Percentiles rank a stretch among this genome's conserved stretches.
Conservation (phyloP, 768 basidiomycete genomes). For the Boletus sp. region DNA sequence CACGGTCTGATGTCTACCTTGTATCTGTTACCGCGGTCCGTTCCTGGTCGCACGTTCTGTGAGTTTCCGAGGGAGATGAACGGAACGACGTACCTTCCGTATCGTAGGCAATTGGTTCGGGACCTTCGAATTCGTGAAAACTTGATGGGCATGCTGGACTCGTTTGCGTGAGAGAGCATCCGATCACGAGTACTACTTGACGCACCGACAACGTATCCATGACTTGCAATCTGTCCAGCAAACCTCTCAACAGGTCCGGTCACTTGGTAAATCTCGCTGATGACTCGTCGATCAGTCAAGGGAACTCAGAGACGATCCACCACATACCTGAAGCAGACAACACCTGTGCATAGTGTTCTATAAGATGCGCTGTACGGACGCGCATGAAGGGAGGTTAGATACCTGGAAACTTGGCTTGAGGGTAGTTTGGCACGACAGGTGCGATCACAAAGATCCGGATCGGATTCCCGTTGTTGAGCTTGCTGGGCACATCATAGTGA, state of each 20-base stretch:
- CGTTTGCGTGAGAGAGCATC: not conserved
- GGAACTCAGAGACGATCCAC: not conserved
- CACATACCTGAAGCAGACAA: constrained; percentile 74
- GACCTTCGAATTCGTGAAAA: constrained; percentile 92
- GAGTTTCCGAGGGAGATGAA: not conserved
- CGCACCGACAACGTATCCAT: constrained; percentile 81
- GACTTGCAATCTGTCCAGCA: constrained; percentile 83
- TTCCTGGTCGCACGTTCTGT: constrained; percentile 45
- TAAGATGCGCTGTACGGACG: not conserved
- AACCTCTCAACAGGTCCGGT: constrained; percentile 97
- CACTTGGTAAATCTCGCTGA: constrained; percentile 92
- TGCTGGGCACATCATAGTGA: constrained; percentile 73
- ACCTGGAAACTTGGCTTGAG: constrained; percentile 91
- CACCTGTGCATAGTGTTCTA: constrained; percentile 43
- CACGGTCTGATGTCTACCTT: constrained; percentile 50
- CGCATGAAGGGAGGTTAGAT: constrained; percentile 1
- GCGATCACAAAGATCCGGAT: constrained; percentile 84
- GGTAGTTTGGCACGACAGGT: constrained; percentile 77
- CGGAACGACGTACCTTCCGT: constrained; percentile 55
- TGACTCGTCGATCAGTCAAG: not conserved
- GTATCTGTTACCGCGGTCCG: constrained; percentile 89
- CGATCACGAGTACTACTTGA: not conserved
- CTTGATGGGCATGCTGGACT: constrained; percentile 71
- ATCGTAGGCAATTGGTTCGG: constrained; percentile 88
- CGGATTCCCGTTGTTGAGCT: constrained; percentile 58